A percentile compares a stretch with the other conserved stretches of the same genome.
Evolutionary conservation across 331 rosid genomes (phyloP).

Genomic region (Quercus lobata): DNA sequence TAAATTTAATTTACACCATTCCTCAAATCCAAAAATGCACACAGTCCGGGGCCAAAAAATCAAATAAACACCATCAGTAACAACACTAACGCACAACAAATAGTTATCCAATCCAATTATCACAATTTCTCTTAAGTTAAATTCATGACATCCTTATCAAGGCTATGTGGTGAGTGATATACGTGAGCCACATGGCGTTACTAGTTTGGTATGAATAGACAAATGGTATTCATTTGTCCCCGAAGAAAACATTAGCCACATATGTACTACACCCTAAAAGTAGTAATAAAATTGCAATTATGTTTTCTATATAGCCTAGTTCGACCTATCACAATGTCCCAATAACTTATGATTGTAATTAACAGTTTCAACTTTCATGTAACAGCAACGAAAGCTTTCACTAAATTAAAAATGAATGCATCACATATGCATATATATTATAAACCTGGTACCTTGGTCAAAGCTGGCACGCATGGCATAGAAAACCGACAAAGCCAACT

Average conservation of each 20-base stretch:
- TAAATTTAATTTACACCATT: not conserved
- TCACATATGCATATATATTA: not conserved
- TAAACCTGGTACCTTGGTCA: slow-evolving; percentile 37
- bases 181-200: too few species aligned
- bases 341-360: not conserved
- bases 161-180: too few species aligned
- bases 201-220: too few species aligned
- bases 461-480: slow-evolving; percentile 78
- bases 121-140: too few species aligned
- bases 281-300: too few species aligned
- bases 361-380: not conserved
- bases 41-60: not conserved
- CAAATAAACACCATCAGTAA: not conserved
- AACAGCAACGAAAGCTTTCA: not conserved
- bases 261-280: too few species aligned
- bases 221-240: too few species aligned
- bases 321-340: not conserved
- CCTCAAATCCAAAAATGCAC: not conserved
- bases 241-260: not conserved
- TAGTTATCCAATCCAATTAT: too few species aligned
- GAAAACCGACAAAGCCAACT: slow-evolving; percentile 75
- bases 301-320: too few species aligned
- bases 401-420: not conserved
- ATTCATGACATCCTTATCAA: too few species aligned
- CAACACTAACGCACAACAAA: not conserved